phyloP scores from a whole-genome alignment of 2,329 filamentous ascomycete genomes.

The Sporothrix brunneoviolacea region DNA sequence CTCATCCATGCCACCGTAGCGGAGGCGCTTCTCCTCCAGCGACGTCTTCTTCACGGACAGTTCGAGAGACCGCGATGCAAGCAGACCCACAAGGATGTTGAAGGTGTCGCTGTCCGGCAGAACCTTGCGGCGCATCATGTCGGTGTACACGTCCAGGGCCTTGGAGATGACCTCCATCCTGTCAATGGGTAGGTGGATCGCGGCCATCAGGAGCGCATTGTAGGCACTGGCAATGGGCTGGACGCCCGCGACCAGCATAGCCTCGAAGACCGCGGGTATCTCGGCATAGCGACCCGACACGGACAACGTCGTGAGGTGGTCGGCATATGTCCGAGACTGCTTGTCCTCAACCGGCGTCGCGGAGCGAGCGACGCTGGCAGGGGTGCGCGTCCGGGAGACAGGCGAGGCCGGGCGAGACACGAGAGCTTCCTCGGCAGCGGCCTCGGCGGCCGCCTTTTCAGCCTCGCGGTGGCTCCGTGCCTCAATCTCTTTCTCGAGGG shows the following conservation, averaged over 20 bases:
- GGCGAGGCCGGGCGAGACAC: slow-evolving; percentile 38
- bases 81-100: slow-evolving; percentile 74
- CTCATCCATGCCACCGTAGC: slow-evolving; percentile 81
- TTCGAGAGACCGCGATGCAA: slow-evolving; percentile 75
- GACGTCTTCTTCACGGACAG: slow-evolving; percentile 64
- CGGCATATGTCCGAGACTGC: slow-evolving; percentile 65
- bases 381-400: slow-evolving; percentile 35
- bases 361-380: slow-evolving; percentile 45
- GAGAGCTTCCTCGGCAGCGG: slow-evolving; percentile 30
- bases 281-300: slow-evolving; percentile 70
- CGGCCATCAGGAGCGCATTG: slow-evolving; percentile 80
- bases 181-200: slow-evolving; percentile 72
- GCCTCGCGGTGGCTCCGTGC: slow-evolving; percentile 40
- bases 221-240: slow-evolving; percentile 81
- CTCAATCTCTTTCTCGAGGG: slow-evolving; percentile 71
- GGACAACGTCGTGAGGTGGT: slow-evolving; percentile 70
- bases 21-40: slow-evolving; percentile 73
- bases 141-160: slow-evolving; percentile 88
- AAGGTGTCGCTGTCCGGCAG: slow-evolving; percentile 80
- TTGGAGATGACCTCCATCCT: slow-evolving; percentile 82
- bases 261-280: slow-evolving; percentile 85
- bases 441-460: slow-evolving; percentile 35
- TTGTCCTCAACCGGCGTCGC: slow-evolving; percentile 55
- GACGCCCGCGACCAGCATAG: slow-evolving; percentile 75
- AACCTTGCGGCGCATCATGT: slow-evolving; percentile 86